Conservation (phyloP, 306 rosid genomes). For the Gillenia trifoliata region DNA sequence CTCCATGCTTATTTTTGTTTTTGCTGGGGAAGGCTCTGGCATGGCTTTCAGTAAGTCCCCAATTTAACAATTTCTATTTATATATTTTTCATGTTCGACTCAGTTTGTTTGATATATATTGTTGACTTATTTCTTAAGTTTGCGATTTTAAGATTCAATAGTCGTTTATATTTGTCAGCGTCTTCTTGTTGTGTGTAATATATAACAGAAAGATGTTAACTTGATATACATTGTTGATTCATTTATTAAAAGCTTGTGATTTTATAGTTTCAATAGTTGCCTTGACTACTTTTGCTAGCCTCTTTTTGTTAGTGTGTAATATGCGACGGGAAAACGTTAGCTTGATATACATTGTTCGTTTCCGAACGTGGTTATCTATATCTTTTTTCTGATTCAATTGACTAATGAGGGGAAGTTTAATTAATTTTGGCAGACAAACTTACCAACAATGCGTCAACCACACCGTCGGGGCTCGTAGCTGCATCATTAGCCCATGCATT, state of each 20-base stretch:
- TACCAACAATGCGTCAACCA: constrained; percentile 45
- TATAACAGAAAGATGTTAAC: background rate
- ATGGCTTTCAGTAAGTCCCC: constrained; percentile 58
- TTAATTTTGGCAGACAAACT: constrained; percentile 45
- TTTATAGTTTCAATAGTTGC: background rate
- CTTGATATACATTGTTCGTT: background rate
- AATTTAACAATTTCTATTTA: background rate
- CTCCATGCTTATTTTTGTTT: constrained; percentile 72
- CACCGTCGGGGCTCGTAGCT: constrained; percentile 58
- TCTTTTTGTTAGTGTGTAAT: background rate
- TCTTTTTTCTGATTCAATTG: background rate
- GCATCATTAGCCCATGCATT: constrained; percentile 79
- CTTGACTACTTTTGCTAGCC: too few species aligned
- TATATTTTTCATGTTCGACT: too few species aligned
- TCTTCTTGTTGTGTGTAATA: background rate
- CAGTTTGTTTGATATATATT: too few species aligned
- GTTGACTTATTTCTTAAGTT: too few species aligned
- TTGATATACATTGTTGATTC: background rate
- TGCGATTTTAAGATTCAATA: too few species aligned
- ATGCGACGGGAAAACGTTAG: background rate
- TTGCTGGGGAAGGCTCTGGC: constrained; percentile 86
- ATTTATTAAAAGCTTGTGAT: background rate
- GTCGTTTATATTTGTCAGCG: background rate
- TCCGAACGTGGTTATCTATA: background rate
- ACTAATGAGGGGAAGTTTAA: background rate